Conservation (phyloP, 352 stramenopile species). For the Globisporangium parvum region DNA sequence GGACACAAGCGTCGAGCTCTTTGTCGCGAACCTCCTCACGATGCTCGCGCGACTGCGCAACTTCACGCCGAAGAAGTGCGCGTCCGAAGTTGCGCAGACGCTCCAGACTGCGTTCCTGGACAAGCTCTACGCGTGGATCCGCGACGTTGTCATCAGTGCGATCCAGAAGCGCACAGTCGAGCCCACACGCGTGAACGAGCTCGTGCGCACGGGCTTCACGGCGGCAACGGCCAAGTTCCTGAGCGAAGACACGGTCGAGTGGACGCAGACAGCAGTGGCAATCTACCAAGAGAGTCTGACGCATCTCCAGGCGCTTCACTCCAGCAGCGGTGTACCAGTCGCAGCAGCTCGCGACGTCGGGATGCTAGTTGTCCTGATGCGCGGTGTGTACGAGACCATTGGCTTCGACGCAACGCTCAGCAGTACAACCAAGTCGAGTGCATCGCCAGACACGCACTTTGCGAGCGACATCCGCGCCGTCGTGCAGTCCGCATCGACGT, state of each 20-base stretch:
- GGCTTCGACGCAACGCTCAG: conserved; percentile 17
- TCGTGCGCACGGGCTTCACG: conserved; percentile 20
- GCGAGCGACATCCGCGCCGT: conserved; percentile 34
- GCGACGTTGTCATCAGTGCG: conserved; percentile 23
- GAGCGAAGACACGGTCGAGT: conserved; percentile 14
- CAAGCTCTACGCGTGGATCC: conserved; percentile 33
- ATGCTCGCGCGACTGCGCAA: conserved; percentile 31
- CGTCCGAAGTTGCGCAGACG: conserved; percentile 9
- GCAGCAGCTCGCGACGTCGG: conserved; percentile 11
- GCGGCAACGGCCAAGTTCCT: conserved; percentile 12
- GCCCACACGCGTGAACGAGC: conserved; percentile 22
- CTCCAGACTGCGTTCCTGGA: conserved; percentile 28
- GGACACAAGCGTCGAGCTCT: conserved; percentile 27
- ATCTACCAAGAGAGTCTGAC: conserved; percentile 28
- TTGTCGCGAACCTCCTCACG: conserved; percentile 33
- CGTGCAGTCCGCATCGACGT: conserved; percentile 26
- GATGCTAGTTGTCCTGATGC: conserved; percentile 34
- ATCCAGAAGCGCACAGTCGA: conserved; percentile 28
- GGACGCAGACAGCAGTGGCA: conserved; percentile 26
- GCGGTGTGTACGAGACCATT: conserved; percentile 34
- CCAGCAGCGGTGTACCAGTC: neutral
- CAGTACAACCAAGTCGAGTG: conserved; percentile 1
- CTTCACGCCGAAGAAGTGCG: conserved; percentile 20
- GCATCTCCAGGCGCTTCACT: conserved; percentile 23
- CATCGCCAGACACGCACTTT: conserved; percentile 35